phyloP scores from a whole-genome alignment of 2,329 filamentous ascomycete genomes.

The Clarireedia monteithiana region DNA sequence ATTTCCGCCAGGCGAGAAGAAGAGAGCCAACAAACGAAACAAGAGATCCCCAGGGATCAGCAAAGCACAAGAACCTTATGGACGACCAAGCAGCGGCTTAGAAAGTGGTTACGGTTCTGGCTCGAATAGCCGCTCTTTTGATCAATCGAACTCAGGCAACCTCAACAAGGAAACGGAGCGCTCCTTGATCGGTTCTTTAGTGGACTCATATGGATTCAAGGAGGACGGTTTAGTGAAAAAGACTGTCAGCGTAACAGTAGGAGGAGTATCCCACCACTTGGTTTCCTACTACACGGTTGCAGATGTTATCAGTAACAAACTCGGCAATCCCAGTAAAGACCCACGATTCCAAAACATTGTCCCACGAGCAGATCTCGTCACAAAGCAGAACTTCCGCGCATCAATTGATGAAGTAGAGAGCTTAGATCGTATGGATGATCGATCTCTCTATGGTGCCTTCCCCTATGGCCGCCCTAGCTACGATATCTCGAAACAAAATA shows the following conservation, averaged over 20 bases:
- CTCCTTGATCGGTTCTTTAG: slow-evolving; percentile 65
- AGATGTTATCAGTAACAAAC: slow-evolving; percentile 54
- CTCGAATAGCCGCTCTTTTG: slow-evolving; percentile 8
- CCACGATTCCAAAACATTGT: slow-evolving; percentile 41
- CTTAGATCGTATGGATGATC: slow-evolving; percentile 19
- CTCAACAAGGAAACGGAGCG: slow-evolving; percentile 27
- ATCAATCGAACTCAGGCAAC: slow-evolving; percentile 15
- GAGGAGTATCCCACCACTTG: slow-evolving; percentile 72
- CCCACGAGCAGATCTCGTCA: slow-evolving; percentile 50
- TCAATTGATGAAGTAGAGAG: slow-evolving; percentile 53
- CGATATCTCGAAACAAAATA: slow-evolving; percentile 24
- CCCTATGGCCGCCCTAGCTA: slow-evolving; percentile 19
- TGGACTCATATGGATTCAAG: slow-evolving; percentile 89
- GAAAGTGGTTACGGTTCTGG: slow-evolving; percentile 12
- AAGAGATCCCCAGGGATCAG: slow-evolving; percentile 32
- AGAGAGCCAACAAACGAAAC: slow-evolving; percentile 67
- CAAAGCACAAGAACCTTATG: slow-evolving; percentile 20
- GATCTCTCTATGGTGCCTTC: slow-evolving; percentile 21
- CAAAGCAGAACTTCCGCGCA: slow-evolving; percentile 58
- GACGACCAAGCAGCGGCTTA: not conserved
- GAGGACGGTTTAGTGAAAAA: slow-evolving; percentile 78
- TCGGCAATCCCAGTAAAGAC: slow-evolving; percentile 52
- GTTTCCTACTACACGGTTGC: slow-evolving; percentile 83
- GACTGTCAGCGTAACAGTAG: slow-evolving; percentile 73
- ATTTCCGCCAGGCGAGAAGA: slow-evolving; percentile 81